These are phyloP conservation scores for Botrytis fabae DNA, from an alignment of 2,329 filamentous ascomycete species.

Conservation along the genomic window DNA sequence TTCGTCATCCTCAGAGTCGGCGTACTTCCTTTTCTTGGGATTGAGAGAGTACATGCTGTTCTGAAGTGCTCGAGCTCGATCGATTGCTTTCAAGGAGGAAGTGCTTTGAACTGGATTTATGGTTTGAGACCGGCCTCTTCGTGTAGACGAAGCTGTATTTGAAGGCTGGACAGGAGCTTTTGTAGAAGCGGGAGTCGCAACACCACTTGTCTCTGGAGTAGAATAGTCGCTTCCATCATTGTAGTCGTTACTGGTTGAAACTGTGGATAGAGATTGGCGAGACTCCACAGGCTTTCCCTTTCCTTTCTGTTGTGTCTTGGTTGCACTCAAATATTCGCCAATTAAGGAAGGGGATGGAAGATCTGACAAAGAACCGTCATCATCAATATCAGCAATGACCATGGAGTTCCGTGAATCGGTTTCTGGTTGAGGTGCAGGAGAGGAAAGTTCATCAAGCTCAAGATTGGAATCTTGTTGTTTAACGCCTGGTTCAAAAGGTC, in stretches of 20 bases:
- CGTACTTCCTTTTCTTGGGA: conserved; percentile 47
- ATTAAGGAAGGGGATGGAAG: conserved; percentile 28
- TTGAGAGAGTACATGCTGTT: conserved; percentile 53
- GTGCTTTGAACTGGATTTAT: conserved; percentile 22
- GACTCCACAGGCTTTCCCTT: conserved; percentile 34
- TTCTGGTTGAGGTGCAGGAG: conserved; percentile 13
- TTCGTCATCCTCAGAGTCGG: conserved; percentile 45
- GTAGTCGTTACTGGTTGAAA: conserved; percentile 42
- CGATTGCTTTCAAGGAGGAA: conserved; percentile 45
- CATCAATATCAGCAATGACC: conserved; percentile 19
- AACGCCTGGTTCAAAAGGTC: conserved; percentile 28
- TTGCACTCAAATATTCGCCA: conserved; percentile 23
- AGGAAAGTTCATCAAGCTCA: conserved; percentile 21
- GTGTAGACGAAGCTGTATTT: conserved; percentile 30
- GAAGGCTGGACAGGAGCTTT: conserved; percentile 27
- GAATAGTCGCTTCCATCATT: conserved; percentile 54
- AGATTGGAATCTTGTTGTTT: conserved; percentile 32
- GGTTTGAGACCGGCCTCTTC: conserved; percentile 32
- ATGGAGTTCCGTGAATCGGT: neutral
- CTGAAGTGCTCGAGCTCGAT: conserved; percentile 49
- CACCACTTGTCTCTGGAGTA: conserved; percentile 62
- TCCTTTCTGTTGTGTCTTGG: conserved; percentile 11
- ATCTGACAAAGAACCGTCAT: conserved; percentile 28
- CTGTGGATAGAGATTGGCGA: conserved; percentile 44
- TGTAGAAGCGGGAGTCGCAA: conserved; percentile 50